phyloP scores from a whole-genome alignment of 257 asterid genomes.

The Anisodus acutangulus region DNA sequence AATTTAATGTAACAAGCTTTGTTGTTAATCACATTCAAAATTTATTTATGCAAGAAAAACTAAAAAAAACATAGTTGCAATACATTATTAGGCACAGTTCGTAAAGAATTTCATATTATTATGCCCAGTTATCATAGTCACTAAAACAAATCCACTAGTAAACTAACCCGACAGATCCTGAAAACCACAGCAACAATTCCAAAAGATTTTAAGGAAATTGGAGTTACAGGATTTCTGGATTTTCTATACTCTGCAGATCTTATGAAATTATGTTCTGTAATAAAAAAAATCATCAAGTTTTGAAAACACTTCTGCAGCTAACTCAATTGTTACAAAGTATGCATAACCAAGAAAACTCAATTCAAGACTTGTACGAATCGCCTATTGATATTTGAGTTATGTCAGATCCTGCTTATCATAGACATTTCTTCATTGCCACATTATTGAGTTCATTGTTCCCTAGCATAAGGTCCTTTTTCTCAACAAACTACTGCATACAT shows the following conservation, averaged over 20 bases:
- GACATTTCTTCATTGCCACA: not conserved
- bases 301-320: not conserved
- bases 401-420: not conserved
- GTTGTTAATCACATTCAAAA: not conserved
- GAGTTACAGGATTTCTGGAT: not conserved
- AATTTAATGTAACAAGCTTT: constrained; percentile 27
- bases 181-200: constrained; percentile 15
- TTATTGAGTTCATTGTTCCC: not conserved
- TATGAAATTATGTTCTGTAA: not conserved
- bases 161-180: not conserved
- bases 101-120: not conserved
- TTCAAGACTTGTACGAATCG: not conserved
- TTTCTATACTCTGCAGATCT: constrained; percentile 15
- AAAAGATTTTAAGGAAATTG: not conserved
- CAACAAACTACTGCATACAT: constrained; percentile 7
- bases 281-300: not conserved
- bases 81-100: not conserved
- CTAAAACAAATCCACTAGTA: constrained; percentile 9
- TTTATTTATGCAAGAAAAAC: not conserved
- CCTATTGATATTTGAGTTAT: not conserved
- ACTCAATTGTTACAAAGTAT: not conserved
- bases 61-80: not conserved
- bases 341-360: constrained; percentile 6
- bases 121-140: not conserved
- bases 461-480: not conserved